Base-by-base conservation (phyloP, 208 protist species). In the Trypanosoma cruzi region DNA sequence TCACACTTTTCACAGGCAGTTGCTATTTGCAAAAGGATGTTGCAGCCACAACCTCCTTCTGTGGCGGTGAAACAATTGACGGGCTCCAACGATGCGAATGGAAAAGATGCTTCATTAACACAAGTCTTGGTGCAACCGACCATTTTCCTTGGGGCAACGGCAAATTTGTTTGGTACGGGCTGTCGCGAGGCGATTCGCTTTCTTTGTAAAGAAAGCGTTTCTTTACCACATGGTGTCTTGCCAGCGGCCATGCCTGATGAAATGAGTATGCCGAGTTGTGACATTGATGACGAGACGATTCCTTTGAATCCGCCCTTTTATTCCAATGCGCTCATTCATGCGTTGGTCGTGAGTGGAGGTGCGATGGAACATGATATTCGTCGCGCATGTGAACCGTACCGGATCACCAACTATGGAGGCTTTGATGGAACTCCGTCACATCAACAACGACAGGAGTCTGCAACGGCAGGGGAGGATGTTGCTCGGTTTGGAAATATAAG, bases 281-380 rank as follows among this genome's bases (percentile, higher is more conserved):
- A 40, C 73, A 58, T 56, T 40, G 16, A 49, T n/a, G 42, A 60
- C 6, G 26, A 14, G 46, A 31, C 49, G 5, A 34, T 61, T 36
- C 7, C 22, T 56, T 55, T 61, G 1, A 32, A 29, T 48, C 44
- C 59, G 20, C 46, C 58, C 8, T 64, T 50, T 65, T 0, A 26
- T 37, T 71, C 71, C 44, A 62, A 50, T 7, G 78, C 70, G 44
- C 64, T 82, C 4, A 75, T 85, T 61, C 68, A 77, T 54, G 75
- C 75, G 7, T 20, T 96, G 13, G 91, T 97, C 22, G 74, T 93
- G 50, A 89, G 86, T 63, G 93, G 91, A 18, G 93, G 93, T 29
- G 93, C 84, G 11, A 82, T 95, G 55, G 93, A 97, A 77, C 87
- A 94, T 63, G 93, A 97, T 58, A 74, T 97, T 57, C 84, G 89